Evolutionary conservation across 2,329 filamentous ascomycete genomes (phyloP).

Genomic region (Xylaria hypoxylon): DNA sequence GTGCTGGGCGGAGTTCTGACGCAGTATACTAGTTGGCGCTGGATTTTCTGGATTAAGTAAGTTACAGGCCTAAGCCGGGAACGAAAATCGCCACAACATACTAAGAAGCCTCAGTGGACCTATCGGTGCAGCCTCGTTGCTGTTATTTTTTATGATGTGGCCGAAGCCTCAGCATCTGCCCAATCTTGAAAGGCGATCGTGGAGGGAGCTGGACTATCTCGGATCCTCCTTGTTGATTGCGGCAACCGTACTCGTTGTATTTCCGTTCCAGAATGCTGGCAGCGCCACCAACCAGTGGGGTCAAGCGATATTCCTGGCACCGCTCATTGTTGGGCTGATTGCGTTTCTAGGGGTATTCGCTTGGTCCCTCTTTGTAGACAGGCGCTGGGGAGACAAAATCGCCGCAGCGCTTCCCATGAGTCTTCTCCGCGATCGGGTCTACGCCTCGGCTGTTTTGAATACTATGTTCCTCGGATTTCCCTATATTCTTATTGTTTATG

Average conservation of each 20-base stretch:
- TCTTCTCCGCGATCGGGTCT: constrained; percentile 61
- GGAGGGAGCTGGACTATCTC: constrained; percentile 64
- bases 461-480: constrained; percentile 64
- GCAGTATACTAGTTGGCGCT: constrained; percentile 62
- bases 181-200: constrained; percentile 54
- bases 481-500: constrained; percentile 62
- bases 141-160: constrained; percentile 63
- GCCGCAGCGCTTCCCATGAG: constrained; percentile 61
- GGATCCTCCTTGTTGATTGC: constrained; percentile 66
- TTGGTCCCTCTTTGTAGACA: constrained; percentile 55
- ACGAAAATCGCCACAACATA: constrained; percentile 32
- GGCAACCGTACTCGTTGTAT: constrained; percentile 66
- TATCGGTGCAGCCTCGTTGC: constrained; percentile 59
- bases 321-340: constrained; percentile 54
- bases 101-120: constrained; percentile 58
- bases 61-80: constrained; percentile 38
- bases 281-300: constrained; percentile 56
- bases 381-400: constrained; percentile 49
- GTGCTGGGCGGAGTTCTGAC: constrained; percentile 64
- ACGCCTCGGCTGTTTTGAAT: constrained; percentile 57
- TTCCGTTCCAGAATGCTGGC: constrained; percentile 67
- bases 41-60: constrained; percentile 71
- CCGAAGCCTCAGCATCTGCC: constrained; percentile 58
- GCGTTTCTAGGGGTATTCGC: constrained; percentile 54
- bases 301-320: constrained; percentile 56